Evolutionary conservation across 305 asterid genomes (phyloP).

Genomic region (Stenogyne calaminthoides): DNA sequence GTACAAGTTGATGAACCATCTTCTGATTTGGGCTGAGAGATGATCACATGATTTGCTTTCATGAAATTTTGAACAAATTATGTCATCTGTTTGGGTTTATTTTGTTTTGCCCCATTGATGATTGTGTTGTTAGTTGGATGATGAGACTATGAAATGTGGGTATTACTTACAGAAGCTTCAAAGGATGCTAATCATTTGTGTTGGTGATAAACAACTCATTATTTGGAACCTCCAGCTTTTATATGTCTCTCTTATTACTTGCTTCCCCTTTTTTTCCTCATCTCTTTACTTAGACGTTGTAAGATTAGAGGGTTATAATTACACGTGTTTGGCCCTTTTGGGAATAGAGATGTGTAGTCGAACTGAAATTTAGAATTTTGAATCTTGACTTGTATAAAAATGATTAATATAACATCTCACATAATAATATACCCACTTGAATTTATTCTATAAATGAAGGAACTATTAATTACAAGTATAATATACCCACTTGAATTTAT

Average conservation of each 20-base stretch:
- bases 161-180: neutral
- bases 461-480: no score
- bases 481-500: no score
- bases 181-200: conserved; percentile 4
- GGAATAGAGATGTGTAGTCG: no score
- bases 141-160: conserved; percentile 19
- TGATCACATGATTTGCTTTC: conserved; percentile 5
- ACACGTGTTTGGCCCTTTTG: no score
- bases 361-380: no score
- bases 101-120: conserved; percentile 14
- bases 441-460: no score
- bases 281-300: no score
- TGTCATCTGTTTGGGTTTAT: conserved; percentile 17
- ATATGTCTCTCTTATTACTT: neutral
- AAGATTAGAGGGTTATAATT: no score
- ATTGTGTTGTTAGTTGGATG: conserved; percentile 20
- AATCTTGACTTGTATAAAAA: no score
- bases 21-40: neutral
- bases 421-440: no score
- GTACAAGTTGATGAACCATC: conserved; percentile 24
- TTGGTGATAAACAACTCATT: neutral
- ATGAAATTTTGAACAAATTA: conserved; percentile 16
- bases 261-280: neutral
- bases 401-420: no score
- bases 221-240: neutral